Percentiles rank a stretch among this genome's conserved stretches.
These are phyloP conservation scores for Serendipita vermifera DNA, from an alignment of 768 basidiomycete species.

Conservation along the genomic window DNA sequence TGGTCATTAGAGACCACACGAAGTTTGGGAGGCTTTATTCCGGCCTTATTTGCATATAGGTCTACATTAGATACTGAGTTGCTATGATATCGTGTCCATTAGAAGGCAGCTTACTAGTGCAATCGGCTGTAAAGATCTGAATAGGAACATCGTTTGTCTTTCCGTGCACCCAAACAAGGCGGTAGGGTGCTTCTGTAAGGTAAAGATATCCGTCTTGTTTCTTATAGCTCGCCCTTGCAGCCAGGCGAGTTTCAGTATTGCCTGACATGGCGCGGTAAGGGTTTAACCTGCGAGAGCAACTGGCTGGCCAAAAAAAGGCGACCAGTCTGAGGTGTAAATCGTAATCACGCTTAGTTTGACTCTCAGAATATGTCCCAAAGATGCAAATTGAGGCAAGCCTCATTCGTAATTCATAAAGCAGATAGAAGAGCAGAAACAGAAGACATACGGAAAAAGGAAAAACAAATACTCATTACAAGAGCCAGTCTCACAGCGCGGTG, in stretches of 20 bases:
- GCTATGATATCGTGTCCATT: background rate
- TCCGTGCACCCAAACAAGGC: background rate
- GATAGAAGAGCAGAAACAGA: too few species aligned
- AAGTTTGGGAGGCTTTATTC: background rate
- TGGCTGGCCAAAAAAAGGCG: too few species aligned
- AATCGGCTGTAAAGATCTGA: background rate
- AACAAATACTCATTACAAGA: too few species aligned
- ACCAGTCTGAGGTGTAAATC: too few species aligned
- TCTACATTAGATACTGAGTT: background rate
- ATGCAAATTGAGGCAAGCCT: too few species aligned
- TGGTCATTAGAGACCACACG: background rate
- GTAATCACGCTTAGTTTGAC: too few species aligned
- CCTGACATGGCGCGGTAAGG: background rate
- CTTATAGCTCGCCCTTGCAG: conserved; percentile 5
- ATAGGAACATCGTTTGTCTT: background rate
- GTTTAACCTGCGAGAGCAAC: too few species aligned
- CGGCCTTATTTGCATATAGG: background rate
- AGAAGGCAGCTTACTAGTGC: background rate
- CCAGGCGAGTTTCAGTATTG: conserved; percentile 1
- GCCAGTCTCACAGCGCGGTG: too few species aligned
- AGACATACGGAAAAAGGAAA: too few species aligned
- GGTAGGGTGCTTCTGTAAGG: background rate
- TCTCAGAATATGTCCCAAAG: too few species aligned
- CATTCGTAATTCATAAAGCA: too few species aligned
- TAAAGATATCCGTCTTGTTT: conserved; percentile 5